Evolutionary conservation across 352 stramenopile genomes (phyloP).

Genomic region (Aphanomyces invadans): DNA sequence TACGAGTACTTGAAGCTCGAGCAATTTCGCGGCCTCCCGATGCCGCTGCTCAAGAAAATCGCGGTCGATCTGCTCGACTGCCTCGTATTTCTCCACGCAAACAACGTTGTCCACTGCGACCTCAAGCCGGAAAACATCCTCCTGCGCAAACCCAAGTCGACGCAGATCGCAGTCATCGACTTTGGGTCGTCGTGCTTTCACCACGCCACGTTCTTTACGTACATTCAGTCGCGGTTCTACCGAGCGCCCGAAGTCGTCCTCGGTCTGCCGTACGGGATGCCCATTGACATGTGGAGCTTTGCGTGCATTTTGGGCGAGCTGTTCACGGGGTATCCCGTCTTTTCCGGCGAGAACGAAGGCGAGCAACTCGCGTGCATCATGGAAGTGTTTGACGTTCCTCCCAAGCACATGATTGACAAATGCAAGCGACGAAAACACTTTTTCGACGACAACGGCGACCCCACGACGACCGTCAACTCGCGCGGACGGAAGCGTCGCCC

Average conservation of each 20-base stretch:
- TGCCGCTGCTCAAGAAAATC: constrained; percentile 83
- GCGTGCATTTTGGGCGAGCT: constrained; percentile 83
- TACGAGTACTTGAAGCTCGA: constrained; percentile 95
- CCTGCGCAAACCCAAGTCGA: constrained; percentile 69
- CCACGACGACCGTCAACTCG: constrained; percentile 54
- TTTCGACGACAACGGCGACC: constrained; percentile 42
- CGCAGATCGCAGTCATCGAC: constrained; percentile 94
- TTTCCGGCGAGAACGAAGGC: constrained; percentile 72
- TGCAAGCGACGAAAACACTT: constrained; percentile 56
- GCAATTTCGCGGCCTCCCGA: constrained; percentile 91
- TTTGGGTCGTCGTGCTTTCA: constrained; percentile 95
- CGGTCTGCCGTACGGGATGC: constrained; percentile 67
- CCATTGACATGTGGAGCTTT: constrained; percentile 89
- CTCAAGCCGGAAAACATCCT: constrained; percentile 98
- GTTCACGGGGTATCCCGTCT: constrained; percentile 71
- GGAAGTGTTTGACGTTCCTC: constrained; percentile 56
- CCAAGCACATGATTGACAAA: constrained; percentile 35
- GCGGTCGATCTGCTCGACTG: constrained; percentile 82
- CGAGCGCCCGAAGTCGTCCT: constrained; percentile 96
- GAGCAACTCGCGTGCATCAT: constrained; percentile 86
- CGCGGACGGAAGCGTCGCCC: constrained; percentile 42
- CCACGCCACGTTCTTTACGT: constrained; percentile 89
- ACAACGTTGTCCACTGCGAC: constrained; percentile 95
- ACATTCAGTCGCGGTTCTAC: constrained; percentile 98
- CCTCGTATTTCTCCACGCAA: constrained; percentile 61